Conservation (phyloP, 2,329 filamentous ascomycete genomes). For the Cadophora malorum region DNA sequence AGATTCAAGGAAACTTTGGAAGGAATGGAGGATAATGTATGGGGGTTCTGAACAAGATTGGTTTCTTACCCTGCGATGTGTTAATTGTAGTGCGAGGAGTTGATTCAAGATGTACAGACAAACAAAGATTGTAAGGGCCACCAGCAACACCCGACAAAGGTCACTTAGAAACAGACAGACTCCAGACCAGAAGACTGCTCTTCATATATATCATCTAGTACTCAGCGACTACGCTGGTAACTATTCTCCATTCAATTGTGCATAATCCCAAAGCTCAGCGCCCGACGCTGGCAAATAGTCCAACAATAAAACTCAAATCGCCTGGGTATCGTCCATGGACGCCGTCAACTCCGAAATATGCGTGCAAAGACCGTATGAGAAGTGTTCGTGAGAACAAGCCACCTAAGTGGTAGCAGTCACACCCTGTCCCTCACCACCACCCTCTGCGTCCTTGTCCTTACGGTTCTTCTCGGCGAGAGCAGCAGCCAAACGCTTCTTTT, state of each 20-base stretch:
- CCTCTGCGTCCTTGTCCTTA: slow-evolving; percentile 34
- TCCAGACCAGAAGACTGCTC: background rate
- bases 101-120: too few relatives aligned
- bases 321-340: slow-evolving; percentile 14
- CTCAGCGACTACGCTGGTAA: slow-evolving; percentile 8
- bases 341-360: slow-evolving; percentile 20
- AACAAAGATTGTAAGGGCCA: background rate
- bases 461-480: slow-evolving; percentile 39
- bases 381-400: background rate
- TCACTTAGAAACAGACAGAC: background rate
- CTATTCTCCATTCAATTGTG: background rate
- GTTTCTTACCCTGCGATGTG: too few relatives aligned
- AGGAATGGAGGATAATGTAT: too few relatives aligned
- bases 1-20: too few relatives aligned
- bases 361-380: slow-evolving; percentile 13
- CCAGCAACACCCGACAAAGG: background rate
- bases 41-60: too few relatives aligned
- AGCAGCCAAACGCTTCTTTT: slow-evolving; percentile 57
- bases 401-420: slow-evolving; percentile 14
- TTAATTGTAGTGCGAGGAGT: too few relatives aligned
- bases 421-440: slow-evolving; percentile 21
- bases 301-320: slow-evolving; percentile 3
- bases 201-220: background rate
- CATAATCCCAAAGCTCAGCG: background rate
- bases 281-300: slow-evolving; percentile 5